Conservation (phyloP, 371 early-diverging fungal species). For the Thermomucor indicae-seudaticae region DNA sequence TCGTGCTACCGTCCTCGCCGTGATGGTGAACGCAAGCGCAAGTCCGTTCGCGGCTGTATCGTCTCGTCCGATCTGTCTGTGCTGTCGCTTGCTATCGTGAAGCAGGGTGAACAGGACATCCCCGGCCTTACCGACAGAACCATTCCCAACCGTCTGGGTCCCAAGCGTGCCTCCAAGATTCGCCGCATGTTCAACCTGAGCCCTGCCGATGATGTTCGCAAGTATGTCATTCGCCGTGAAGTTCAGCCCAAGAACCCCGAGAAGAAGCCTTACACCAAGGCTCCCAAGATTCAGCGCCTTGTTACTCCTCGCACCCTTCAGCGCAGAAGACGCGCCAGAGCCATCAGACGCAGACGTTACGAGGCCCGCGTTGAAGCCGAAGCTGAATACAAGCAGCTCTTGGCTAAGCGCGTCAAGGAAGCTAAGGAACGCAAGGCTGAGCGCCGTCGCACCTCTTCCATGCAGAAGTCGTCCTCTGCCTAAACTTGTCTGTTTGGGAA, state of each 20-base stretch:
- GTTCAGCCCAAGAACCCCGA: constrained; percentile 82
- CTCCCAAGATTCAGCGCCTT: constrained; percentile 95
- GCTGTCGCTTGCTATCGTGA: constrained; percentile 92
- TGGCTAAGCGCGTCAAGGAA: constrained; percentile 93
- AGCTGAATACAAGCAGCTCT: constrained; percentile 89
- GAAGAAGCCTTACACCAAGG: constrained; percentile 95
- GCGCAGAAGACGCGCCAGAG: constrained; percentile 85
- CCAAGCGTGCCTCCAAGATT: constrained; percentile 99
- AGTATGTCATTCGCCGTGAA: constrained; percentile 98
- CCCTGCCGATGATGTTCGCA: constrained; percentile 98
- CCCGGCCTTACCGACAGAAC: constrained; percentile 96
- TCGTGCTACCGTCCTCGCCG: constrained; percentile 99
- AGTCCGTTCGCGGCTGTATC: constrained; percentile 99
- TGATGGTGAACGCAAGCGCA: constrained; percentile 98
- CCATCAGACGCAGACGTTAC: constrained; percentile 81
- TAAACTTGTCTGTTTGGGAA: constrained; percentile 15
- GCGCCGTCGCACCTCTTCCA: constrained; percentile 64
- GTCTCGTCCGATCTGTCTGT: constrained; percentile 95
- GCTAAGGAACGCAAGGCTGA: constrained; percentile 70
- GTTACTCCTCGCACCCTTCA: constrained; percentile 95
- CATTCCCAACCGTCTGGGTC: constrained; percentile 95
- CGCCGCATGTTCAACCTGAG: constrained; percentile 96
- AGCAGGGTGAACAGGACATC: constrained; percentile 95
- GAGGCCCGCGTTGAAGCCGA: constrained; percentile 85
- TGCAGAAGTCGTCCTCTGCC: constrained; percentile 56